phyloP scores from a whole-genome alignment of 2,329 filamentous ascomycete species.

The Penicillium sclerotiorum region DNA sequence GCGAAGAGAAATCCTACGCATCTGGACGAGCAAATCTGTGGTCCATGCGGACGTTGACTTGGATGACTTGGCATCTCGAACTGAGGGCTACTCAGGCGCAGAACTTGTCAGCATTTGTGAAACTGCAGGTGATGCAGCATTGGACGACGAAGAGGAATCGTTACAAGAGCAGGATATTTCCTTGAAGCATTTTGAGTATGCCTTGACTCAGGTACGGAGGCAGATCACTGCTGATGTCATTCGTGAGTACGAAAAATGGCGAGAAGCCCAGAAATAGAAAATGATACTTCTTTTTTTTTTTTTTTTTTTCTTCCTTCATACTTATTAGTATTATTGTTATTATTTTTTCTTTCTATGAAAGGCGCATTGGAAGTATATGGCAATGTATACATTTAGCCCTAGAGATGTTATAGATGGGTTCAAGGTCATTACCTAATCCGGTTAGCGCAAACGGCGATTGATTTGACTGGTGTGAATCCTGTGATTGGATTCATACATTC shows the following conservation, averaged over 20 bases:
- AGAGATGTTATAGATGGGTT: not conserved
- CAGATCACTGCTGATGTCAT: conserved; percentile 65
- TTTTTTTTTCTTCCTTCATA: no score
- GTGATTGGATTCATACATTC: no score
- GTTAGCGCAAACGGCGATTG: not conserved
- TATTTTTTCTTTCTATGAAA: not conserved
- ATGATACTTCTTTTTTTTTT: no score
- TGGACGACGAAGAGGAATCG: conserved; percentile 55
- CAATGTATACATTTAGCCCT: no score
- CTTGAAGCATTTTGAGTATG: conserved; percentile 48
- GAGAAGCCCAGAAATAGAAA: conserved; percentile 20
- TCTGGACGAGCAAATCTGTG: conserved; percentile 65
- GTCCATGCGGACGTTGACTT: conserved; percentile 68
- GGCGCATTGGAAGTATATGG: no score
- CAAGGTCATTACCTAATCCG: not conserved
- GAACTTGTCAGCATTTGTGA: conserved; percentile 70
- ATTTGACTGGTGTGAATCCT: not conserved
- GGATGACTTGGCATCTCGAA: conserved; percentile 61
- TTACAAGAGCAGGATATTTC: conserved; percentile 40
- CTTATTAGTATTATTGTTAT: no score
- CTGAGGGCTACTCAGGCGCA: conserved; percentile 81
- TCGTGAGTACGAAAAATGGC: conserved; percentile 61
- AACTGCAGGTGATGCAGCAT: conserved; percentile 52
- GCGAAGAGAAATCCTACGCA: conserved; percentile 73
- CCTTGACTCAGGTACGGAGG: conserved; percentile 52